Evolutionary conservation across 768 basidiomycete species (phyloP), one percentile per base, ranked within the genome.

Genomic region (Cubamyces lactineus): DNA sequence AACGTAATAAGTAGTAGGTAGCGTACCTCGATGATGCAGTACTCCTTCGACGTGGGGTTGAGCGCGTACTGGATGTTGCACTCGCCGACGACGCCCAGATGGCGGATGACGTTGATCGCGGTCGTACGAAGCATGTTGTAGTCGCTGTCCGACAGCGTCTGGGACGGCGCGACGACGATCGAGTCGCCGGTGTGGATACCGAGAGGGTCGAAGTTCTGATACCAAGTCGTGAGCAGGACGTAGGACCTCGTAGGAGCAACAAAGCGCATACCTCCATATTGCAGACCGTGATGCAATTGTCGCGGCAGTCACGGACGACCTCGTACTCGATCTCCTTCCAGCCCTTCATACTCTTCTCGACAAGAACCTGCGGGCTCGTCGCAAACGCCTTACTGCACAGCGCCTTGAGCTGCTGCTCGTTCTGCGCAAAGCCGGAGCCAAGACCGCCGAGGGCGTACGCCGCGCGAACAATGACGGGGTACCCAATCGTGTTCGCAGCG

Each of bases 301-400:
- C 93, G 64, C 92, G 83, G 78, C 95, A 98, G 76, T 99, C 96
- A 61, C 96, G 84, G 12, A 98, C 96, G 52, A 99, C 96, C 73
- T 99, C 96, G 69, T 99, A 99, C 79, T 99, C 96, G 67, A 99
- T 96, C 80, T 99, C 96, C 78, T 99, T 98, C 96, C 96, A 99
- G 2, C 96, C 96, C 78, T 98, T 98, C 96, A 98, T 98, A 69
- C 92, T 95, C 82, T 88, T 96, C 82, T 99, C 97, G 16, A 99
- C 94, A n/a, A 99, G 82, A 0, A 99, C 96, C 76, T 98, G 97
- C 46, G 96, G 95, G 69, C 93, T 95, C 15, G 94, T 98, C 47
- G 96, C 96, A 71, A 99, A 98, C 11, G 97, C 96, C 78, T 96
- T 97, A 67, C 81, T 84, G 72, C 96, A 98, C 19, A 99, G 79